Evolutionary conservation across 202 grass and related monocot genomes (phyloP).

Genomic region (Saccharum hybrid): DNA sequence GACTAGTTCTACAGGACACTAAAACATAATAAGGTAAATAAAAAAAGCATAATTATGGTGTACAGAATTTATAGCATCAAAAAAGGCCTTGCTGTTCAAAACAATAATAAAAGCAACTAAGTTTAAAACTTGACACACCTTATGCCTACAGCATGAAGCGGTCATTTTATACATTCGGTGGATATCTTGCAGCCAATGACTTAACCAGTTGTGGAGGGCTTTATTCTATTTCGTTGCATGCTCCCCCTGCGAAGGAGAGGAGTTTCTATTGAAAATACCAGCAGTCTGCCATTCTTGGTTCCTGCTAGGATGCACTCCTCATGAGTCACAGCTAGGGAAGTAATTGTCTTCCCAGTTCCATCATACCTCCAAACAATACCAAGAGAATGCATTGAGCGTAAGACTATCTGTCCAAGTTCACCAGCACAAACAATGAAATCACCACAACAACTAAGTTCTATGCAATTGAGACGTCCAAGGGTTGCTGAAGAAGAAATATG

Average conservation of each 20-base stretch:
- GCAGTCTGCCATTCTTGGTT: slow-evolving; percentile 84
- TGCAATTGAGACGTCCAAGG: slow-evolving; percentile 83
- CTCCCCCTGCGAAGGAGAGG: slow-evolving; percentile 69
- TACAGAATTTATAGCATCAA: background rate
- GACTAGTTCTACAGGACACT: background rate
- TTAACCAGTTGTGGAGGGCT: slow-evolving; percentile 40
- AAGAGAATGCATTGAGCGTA: slow-evolving; percentile 93
- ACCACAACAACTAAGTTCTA: slow-evolving; percentile 89
- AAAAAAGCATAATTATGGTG: background rate
- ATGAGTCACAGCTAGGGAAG: slow-evolving; percentile 80
- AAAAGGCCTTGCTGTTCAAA: background rate
- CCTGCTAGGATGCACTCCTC: slow-evolving; percentile 94
- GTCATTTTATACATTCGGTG: background rate
- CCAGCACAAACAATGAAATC: slow-evolving; percentile 85
- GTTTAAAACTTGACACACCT: slow-evolving; percentile 35
- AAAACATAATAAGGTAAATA: background rate
- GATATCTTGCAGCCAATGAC: slow-evolving; percentile 29
- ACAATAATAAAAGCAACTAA: slow-evolving; percentile 23
- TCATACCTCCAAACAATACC: slow-evolving; percentile 78
- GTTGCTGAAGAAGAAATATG: slow-evolving; percentile 75
- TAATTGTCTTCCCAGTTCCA: slow-evolving; percentile 80
- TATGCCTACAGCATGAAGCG: slow-evolving; percentile 26
- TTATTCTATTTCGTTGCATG: slow-evolving; percentile 57
- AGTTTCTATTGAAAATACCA: slow-evolving; percentile 87
- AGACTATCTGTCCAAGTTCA: slow-evolving; percentile 81